Base-by-base conservation (phyloP, 352 stramenopile species). In the Pythium rishiriense region DNA sequence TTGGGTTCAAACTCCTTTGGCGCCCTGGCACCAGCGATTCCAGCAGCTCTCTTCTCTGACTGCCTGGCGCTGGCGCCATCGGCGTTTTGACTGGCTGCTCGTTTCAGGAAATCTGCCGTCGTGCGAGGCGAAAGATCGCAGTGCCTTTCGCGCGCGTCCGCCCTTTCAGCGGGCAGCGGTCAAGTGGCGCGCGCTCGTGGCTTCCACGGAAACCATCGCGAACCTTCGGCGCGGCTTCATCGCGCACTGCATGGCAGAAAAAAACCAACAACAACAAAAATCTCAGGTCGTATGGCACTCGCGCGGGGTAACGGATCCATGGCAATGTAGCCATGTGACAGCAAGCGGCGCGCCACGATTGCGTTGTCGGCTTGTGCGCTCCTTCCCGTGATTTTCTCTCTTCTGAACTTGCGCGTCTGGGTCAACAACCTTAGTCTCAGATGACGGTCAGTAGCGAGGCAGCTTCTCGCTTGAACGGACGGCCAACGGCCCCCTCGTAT, bases 61-160 rank as follows among this genome's bases (percentile, higher is more conserved):
- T 37, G 31, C 6, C 31, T 11, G 6, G 6, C 31, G 31, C 31
- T 43, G 37, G 6, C 33, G 33, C 7, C 33, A 39, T 39, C 33
- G 33, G 10, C 4, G 33, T 17, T n/a, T 43, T 43, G 11, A n/a
- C 37, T 43, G 37, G 37, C 37, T 17, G 37, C 37, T 12, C 37
- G 37, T 43, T 43, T 43, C 37, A 43, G 37, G 37, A 43, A 43
- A 43, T n/a, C 37, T 43, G 14, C 37, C 37, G 37, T 43, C n/a
- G 14, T 43, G n/a, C 9, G 37, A 19, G 9, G 4, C 37, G 37
- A 43, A 43, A 43, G 37, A 43, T 43, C 37, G 37, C 37, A 5
- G 37, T 17, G 37, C 37, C 15, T 43, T 17, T 17, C 35, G 5
- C 31, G 5, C 10, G 31, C 31, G 5, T 5, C 31, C 37, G 14